Conservation (phyloP, 148 eudicot species). For the Diospyros lotus region DNA sequence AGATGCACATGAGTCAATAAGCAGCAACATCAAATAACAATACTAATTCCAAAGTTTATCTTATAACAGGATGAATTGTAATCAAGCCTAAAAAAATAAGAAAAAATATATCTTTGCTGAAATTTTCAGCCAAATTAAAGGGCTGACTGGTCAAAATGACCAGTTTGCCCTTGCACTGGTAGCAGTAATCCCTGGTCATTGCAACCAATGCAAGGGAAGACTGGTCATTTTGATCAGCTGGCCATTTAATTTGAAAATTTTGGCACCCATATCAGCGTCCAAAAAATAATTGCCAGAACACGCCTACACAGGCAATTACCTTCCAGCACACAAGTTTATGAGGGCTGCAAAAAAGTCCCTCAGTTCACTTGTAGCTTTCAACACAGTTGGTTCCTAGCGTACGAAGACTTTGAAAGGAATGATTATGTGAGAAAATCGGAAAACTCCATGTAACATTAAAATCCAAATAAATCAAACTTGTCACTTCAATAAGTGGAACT, state of each 20-base stretch:
- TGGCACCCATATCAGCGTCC: no score
- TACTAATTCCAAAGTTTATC: neutral
- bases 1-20: neutral
- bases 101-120: no score
- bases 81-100: neutral
- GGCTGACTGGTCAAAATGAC: no score
- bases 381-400: no score
- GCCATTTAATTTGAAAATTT: no score
- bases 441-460: neutral
- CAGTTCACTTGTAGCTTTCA: neutral
- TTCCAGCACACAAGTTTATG: constrained; percentile 2
- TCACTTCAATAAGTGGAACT: constrained; percentile 3
- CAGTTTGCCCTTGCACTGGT: no score
- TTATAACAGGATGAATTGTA: no score
- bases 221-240: no score
- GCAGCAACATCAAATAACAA: neutral
- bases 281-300: neutral
- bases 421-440: neutral
- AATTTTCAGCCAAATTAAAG: no score
- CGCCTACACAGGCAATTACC: constrained; percentile 5
- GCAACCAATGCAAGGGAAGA: no score
- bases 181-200: no score
- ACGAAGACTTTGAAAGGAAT: no score
- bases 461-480: neutral
- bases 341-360: constrained; percentile 4